These are phyloP conservation scores for Sechiopsis laciniata DNA, from an alignment of 306 rosid species.

Conservation along the genomic window DNA sequence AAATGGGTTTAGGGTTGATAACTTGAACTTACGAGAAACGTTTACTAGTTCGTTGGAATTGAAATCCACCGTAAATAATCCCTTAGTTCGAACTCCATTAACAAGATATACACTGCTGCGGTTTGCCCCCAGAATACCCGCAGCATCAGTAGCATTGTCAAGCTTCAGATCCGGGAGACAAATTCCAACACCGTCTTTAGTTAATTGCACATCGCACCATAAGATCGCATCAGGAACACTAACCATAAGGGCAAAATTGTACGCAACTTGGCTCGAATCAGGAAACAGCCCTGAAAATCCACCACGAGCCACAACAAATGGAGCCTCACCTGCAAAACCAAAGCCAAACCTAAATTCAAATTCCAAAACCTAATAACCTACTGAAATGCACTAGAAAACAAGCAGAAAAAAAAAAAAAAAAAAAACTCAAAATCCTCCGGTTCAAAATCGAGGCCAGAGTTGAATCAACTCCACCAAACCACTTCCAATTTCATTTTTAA, in stretches of 20 bases:
- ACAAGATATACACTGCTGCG: constrained; percentile 29
- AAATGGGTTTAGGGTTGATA: background rate
- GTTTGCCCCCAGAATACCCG: fast-evolving
- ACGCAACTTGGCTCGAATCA: constrained; percentile 52
- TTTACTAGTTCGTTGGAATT: constrained; percentile 33
- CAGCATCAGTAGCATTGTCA: constrained; percentile 38
- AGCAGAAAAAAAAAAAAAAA: too few species aligned
- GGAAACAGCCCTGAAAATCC: constrained; percentile 90
- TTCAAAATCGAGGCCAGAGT: background rate
- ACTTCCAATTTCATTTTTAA: background rate
- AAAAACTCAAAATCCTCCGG: background rate
- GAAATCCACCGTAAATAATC: constrained; percentile 58
- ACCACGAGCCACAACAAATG: constrained; percentile 69
- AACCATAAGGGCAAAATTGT: constrained; percentile 23
- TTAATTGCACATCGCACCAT: constrained; percentile 89
- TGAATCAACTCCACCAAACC: background rate
- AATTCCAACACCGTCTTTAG: constrained; percentile 64
- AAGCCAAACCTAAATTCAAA: background rate
- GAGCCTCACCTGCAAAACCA: constrained; percentile 53
- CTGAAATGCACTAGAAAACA: background rate
- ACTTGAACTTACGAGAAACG: constrained; percentile 42
- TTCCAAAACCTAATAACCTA: background rate
- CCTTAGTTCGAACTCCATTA: constrained; percentile 37
- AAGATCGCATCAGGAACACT: constrained; percentile 31
- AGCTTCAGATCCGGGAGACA: constrained; percentile 55